phyloP scores from a whole-genome alignment of 192 early-diverging fungal genomes.

The Chytriomyces hyalinus region DNA sequence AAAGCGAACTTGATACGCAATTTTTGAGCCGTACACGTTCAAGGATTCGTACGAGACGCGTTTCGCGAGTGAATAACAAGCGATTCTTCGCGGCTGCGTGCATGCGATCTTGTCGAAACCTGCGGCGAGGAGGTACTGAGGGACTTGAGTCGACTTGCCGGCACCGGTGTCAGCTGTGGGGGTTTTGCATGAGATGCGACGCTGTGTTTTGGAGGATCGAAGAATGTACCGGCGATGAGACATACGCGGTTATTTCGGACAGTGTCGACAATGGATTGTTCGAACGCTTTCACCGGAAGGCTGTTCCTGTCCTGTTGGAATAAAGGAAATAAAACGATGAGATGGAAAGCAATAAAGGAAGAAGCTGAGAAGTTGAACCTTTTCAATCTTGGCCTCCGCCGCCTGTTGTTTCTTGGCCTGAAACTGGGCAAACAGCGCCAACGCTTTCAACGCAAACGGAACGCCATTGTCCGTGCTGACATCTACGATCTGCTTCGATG shows the following conservation, averaged over 20 bases:
- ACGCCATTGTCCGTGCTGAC: neutral
- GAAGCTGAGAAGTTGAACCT: constrained; percentile 26
- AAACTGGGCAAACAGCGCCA: constrained; percentile 61
- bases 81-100: constrained; percentile 87
- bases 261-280: constrained; percentile 62
- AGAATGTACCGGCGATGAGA: constrained; percentile 63
- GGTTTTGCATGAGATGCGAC: neutral
- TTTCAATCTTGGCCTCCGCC: constrained; percentile 53
- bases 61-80: constrained; percentile 66
- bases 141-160: constrained; percentile 77
- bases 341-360: constrained; percentile 13
- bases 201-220: neutral
- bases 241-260: constrained; percentile 63
- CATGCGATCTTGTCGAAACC: constrained; percentile 76
- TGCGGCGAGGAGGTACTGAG: constrained; percentile 80
- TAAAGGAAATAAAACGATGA: neutral
- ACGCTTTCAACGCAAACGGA: constrained; percentile 21
- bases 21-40: constrained; percentile 67
- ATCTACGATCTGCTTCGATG: constrained; percentile 19
- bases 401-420: constrained; percentile 46
- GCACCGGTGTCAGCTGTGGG: constrained; percentile 66
- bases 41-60: constrained; percentile 61
- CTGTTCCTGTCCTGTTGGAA: constrained; percentile 50
- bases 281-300: constrained; percentile 69
- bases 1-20: constrained; percentile 72